Evolutionary conservation across 1,284 basidiomycete species (phyloP).

Genomic region (Puccinia triticina): DNA sequence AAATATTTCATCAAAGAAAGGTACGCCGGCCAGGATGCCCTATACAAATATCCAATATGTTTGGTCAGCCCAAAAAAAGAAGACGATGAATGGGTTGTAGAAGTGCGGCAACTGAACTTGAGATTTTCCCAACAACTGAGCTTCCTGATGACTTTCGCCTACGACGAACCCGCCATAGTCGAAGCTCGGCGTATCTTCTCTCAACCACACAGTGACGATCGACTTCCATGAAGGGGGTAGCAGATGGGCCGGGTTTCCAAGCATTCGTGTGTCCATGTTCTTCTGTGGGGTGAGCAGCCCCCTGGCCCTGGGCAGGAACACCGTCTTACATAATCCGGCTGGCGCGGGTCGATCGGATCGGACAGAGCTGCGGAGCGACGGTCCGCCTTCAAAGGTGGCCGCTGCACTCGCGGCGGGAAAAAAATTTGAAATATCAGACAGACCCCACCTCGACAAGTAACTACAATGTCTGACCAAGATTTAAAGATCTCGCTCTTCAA

Average conservation of each 20-base stretch:
- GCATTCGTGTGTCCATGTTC: neutral
- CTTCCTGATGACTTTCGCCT: conserved; percentile 82
- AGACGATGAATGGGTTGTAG: neutral
- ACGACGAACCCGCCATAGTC: conserved; percentile 98
- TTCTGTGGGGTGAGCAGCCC: neutral
- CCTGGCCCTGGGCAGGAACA: no score
- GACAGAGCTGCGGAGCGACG: no score
- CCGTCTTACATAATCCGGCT: no score
- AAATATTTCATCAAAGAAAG: conserved; percentile 95
- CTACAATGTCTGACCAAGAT: neutral
- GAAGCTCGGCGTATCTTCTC: conserved; percentile 93
- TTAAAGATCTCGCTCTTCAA: conserved; percentile 35
- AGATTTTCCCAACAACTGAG: conserved; percentile 84
- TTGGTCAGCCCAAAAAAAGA: neutral
- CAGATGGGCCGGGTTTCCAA: conserved; percentile 65
- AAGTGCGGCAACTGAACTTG: conserved; percentile 54
- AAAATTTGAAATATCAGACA: no score
- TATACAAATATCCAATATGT: conserved; percentile 53
- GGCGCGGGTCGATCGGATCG: no score
- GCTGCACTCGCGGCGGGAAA: no score
- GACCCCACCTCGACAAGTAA: neutral
- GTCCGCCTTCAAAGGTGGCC: no score
- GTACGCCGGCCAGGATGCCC: conserved; percentile 89
- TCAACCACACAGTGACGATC: conserved; percentile 79
- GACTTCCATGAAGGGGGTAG: conserved; percentile 88